Evolutionary conservation across 345 rosid genomes (phyloP).

Genomic region (Brassica juncea): DNA sequence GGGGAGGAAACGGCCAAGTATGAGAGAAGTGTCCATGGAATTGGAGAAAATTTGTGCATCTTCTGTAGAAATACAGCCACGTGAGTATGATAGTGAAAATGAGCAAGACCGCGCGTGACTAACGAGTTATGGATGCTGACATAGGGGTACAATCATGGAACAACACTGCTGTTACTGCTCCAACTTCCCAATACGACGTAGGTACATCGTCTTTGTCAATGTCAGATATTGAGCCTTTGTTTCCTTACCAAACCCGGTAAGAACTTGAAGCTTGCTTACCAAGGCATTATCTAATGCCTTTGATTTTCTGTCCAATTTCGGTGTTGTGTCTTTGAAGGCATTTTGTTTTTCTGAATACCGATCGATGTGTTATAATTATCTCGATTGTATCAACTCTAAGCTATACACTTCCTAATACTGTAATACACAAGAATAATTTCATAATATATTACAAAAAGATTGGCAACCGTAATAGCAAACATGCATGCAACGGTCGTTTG

Average conservation of each 20-base stretch:
- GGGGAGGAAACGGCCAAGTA: constrained; percentile 45
- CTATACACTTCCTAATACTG: too few species aligned
- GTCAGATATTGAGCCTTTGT: constrained; percentile 23
- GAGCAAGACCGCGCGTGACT: background rate
- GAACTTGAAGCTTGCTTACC: background rate
- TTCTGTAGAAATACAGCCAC: too few species aligned
- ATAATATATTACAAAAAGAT: too few species aligned
- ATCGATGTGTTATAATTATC: background rate
- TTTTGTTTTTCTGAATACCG: background rate
- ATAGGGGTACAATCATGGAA: constrained; percentile 1
- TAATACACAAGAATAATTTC: too few species aligned
- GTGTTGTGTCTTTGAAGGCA: background rate
- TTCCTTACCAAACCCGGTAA: constrained; percentile 19
- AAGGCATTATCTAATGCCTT: background rate
- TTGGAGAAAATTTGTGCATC: constrained; percentile 6
- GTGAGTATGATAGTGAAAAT: background rate
- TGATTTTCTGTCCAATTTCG: background rate
- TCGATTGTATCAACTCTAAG: background rate
- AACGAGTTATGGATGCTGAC: background rate
- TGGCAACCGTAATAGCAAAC: too few species aligned
- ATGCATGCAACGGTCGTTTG: constrained; percentile 34
- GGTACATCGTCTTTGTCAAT: constrained; percentile 1
- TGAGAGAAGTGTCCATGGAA: constrained; percentile 44
- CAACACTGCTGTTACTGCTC: background rate
- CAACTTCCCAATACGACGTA: background rate